These are phyloP conservation scores for Peterozyma xylosa DNA, from an alignment of 805 yeast genomes.

Conservation along the genomic window DNA sequence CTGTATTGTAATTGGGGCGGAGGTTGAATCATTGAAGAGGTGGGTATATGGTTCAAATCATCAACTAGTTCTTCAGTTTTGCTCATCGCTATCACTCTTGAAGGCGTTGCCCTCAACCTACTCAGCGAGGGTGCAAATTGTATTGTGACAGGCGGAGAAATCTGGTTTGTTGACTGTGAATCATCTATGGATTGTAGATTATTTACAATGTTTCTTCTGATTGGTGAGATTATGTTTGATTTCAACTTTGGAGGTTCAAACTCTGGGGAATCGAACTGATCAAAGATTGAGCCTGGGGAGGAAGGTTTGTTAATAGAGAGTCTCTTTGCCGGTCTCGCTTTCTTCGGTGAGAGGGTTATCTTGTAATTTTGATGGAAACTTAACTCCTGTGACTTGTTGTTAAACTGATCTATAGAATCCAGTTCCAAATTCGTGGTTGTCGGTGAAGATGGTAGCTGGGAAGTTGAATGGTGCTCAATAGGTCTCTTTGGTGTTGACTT, in stretches of 20 bases:
- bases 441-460: slow-evolving; percentile 7
- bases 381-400: slow-evolving; percentile 1
- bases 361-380: slow-evolving; percentile 6
- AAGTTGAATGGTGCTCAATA: background rate
- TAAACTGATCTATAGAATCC: background rate
- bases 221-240: background rate
- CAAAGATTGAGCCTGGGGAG: no score
- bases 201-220: background rate
- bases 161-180: background rate
- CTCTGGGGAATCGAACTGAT: slow-evolving; percentile 5
- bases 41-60: slow-evolving; percentile 3
- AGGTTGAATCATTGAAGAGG: slow-evolving; percentile 3
- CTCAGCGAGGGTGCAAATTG: slow-evolving; percentile 3
- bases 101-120: background rate
- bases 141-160: slow-evolving; percentile 8
- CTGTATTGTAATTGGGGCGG: slow-evolving; percentile 4
- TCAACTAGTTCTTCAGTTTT: slow-evolving; percentile 7
- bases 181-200: background rate
- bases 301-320: background rate
- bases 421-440: background rate
- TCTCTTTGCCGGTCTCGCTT: slow-evolving; percentile 2
- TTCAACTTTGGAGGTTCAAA: slow-evolving; percentile 6
- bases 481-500: slow-evolving; percentile 6
- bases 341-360: slow-evolving; percentile 7
- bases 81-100: background rate